Evolutionary conservation across 164 flowering plant genomes (phyloP), one percentile per base, ranked within the genome.

Genomic region (Aristolochia californica): DNA sequence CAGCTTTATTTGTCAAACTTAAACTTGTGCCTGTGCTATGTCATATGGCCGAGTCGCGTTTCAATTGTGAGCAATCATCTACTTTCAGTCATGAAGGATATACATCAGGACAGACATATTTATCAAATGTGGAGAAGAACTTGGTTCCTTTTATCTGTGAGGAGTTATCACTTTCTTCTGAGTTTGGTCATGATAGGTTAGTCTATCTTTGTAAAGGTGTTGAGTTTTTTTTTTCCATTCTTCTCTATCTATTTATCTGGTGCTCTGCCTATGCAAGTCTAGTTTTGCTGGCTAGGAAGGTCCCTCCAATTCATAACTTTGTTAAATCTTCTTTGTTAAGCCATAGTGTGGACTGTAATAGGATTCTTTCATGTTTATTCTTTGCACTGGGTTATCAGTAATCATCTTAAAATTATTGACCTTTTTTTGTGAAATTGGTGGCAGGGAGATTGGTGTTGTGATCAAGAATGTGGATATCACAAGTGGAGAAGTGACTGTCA

Each of bases 131-230:
- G 22, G 98, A 89, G 26, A 76, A 66, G 64, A 63, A 75, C 26
- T 66, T 75, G 74, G 75, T 85, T 58, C 81, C 83, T 61, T 77
- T 90, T 62, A 63, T 68, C 66, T 89, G 97, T 68, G 97, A 90
- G 68, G 87, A 83, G 55, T 69, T 94, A 15, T 77, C 85, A 48
- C 68, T 94, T 48, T 76, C 84, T 48, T 80, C 84, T 72, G 95
- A 86, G 69, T 76, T 84, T 67, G 89, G 89, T 51, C 87, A 86
- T 77, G 80, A 79, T 66, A 90, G 99, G 99, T 94, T 68, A 56
- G 72, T 12, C 44, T 48, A n/a, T 30, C 38, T 43, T 57, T 26
- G 21, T 20, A 22, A 49, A 55, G 24, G 16, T 21, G 40, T 0
- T 5, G 40, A 34, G n/a, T 12, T 3, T 34, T 34, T 34, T 34